Evolutionary conservation across 2,329 filamentous ascomycete genomes (phyloP).

Genomic region (Aspergillus quadricinctus): DNA sequence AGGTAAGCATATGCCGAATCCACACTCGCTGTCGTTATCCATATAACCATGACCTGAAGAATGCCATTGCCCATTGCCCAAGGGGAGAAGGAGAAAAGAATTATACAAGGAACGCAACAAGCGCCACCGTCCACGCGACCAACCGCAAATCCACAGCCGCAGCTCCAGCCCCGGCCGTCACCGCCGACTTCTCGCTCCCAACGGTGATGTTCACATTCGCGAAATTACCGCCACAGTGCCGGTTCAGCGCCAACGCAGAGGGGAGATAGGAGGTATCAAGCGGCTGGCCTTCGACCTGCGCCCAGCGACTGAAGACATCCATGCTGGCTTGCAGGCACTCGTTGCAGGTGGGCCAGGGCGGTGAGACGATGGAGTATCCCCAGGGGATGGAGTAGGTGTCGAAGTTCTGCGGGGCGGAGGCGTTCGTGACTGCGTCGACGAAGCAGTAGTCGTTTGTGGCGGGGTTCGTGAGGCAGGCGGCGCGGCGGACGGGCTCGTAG

Average conservation of each 20-base stretch:
- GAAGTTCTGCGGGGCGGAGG: conserved; percentile 62
- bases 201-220: conserved; percentile 46
- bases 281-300: conserved; percentile 60
- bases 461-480: conserved; percentile 71
- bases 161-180: not conserved
- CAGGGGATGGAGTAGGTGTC: conserved; percentile 85
- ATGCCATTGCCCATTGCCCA: not conserved
- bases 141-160: conserved; percentile 1
- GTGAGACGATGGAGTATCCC: conserved; percentile 65
- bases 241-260: conserved; percentile 71
- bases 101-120: conserved; percentile 1
- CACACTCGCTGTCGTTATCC: conserved; percentile 25
- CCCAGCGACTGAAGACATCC: conserved; percentile 69
- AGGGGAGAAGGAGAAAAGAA: conserved; percentile 1
- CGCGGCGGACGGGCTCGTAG: conserved; percentile 74
- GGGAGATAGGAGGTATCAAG: conserved; percentile 65
- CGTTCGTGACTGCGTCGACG: conserved; percentile 77
- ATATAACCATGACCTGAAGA: conserved; percentile 16
- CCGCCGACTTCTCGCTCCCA: conserved; percentile 13
- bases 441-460: conserved; percentile 68
- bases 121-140: conserved; percentile 2
- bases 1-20: conserved; percentile 6
- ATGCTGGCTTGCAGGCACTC: conserved; percentile 75
- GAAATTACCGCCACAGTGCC: conserved; percentile 54
- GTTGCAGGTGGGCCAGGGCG: conserved; percentile 68